phyloP scores from a whole-genome alignment of 1,139 yeast genomes.

The Meyerozyma athensensis region DNA sequence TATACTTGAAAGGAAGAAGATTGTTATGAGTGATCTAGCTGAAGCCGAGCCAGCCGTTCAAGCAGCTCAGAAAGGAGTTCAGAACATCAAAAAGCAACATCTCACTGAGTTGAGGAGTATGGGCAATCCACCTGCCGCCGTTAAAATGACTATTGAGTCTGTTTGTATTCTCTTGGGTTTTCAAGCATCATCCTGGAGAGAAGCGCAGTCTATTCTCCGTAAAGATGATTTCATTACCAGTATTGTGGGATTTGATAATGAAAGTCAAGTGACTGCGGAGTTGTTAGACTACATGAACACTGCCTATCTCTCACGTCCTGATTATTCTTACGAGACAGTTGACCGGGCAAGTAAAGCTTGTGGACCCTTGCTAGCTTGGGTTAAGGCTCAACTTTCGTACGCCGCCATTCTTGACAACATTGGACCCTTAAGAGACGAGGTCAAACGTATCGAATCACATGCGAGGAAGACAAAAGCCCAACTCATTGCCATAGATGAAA shows the following conservation, averaged over 20 bases:
- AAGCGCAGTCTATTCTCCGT: slow-evolving; percentile 76
- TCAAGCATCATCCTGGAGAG: slow-evolving; percentile 68
- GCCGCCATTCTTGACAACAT: slow-evolving; percentile 65
- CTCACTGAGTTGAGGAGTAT: slow-evolving; percentile 84
- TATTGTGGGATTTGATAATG: slow-evolving; percentile 72
- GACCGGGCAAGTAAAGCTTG: slow-evolving; percentile 93
- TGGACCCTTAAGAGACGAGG: slow-evolving; percentile 73
- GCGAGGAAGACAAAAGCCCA: slow-evolving; percentile 61
- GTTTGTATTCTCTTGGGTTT: slow-evolving; percentile 81
- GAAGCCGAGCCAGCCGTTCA: slow-evolving; percentile 79
- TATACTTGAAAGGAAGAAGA: slow-evolving; percentile 49
- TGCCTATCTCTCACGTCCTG: slow-evolving; percentile 57
- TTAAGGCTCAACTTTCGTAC: slow-evolving; percentile 74
- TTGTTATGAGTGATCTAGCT: slow-evolving; percentile 61
- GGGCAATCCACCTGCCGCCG: slow-evolving; percentile 88
- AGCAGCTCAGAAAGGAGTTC: slow-evolving; percentile 84
- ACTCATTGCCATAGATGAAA: slow-evolving; percentile 71
- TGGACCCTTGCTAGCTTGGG: slow-evolving; percentile 91
- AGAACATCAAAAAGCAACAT: slow-evolving; percentile 88
- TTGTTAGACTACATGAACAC: slow-evolving; percentile 53
- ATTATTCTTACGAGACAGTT: slow-evolving; percentile 68
- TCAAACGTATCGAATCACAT: slow-evolving; percentile 51
- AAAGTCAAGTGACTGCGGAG: slow-evolving; percentile 50
- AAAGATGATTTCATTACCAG: slow-evolving; percentile 84
- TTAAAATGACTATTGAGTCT: slow-evolving; percentile 80